Percentiles rank a stretch among this genome's conserved stretches.
phyloP scores from a whole-genome alignment of 768 basidiomycete species.

The Trametes villosa region DNA sequence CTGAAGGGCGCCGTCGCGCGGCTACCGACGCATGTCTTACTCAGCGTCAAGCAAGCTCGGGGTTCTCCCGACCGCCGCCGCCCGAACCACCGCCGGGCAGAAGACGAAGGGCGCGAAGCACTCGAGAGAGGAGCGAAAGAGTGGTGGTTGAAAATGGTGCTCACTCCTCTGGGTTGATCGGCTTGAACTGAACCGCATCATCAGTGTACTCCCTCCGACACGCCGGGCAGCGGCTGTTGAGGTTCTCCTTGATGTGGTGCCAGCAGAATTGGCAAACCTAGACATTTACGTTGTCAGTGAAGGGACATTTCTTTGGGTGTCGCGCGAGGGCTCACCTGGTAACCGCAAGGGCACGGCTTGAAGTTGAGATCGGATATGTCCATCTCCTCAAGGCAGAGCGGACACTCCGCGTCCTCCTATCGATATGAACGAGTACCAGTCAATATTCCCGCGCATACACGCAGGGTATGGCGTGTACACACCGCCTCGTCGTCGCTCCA shows the following conservation, averaged over 20 bases:
- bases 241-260: slow-evolving; percentile 96
- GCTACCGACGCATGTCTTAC: slow-evolving; percentile 1
- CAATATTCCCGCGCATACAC: not conserved
- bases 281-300: not conserved
- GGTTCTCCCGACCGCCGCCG: not conserved
- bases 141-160: slow-evolving; percentile 39
- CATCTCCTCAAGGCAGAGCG: slow-evolving; percentile 98
- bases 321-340: slow-evolving; percentile 65
- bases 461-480: slow-evolving; percentile 33
- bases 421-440: slow-evolving; percentile 10
- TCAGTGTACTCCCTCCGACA: slow-evolving; percentile 93
- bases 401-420: slow-evolving; percentile 97
- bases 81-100: not conserved
- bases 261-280: slow-evolving; percentile 99
- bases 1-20: not conserved
- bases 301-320: not conserved
- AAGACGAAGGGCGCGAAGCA: not conserved
- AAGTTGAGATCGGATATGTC: slow-evolving; percentile 99
- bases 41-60: not conserved
- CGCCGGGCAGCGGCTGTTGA: slow-evolving; percentile 96
- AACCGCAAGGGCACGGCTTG: slow-evolving; percentile 98
- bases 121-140: slow-evolving; percentile 22
- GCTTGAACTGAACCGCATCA: slow-evolving; percentile 92
- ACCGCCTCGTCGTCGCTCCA: slow-evolving; percentile 94
- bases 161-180: slow-evolving; percentile 94